These are phyloP conservation scores for Dissophora globulifera DNA, from an alignment of 192 early-diverging fungal species.

Conservation along the genomic window DNA sequence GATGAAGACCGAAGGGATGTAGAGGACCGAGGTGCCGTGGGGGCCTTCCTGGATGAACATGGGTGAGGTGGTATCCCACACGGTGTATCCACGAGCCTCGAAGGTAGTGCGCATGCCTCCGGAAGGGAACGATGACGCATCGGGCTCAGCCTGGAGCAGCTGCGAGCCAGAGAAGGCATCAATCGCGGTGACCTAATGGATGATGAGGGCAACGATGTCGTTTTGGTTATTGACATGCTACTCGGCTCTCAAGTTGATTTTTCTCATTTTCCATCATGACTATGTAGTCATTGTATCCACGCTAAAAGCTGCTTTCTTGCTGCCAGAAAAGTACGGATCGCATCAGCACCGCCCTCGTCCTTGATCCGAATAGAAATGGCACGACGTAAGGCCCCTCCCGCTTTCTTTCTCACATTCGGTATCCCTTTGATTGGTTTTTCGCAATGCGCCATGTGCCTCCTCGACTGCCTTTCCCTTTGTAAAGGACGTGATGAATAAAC, in stretches of 20 bases:
- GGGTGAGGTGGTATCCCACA: slow-evolving; percentile 97
- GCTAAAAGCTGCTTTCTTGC: too few relatives aligned
- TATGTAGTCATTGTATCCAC: too few relatives aligned
- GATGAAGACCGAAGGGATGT: slow-evolving; percentile 98
- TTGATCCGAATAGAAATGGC: slow-evolving; percentile 5
- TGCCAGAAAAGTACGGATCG: slow-evolving; percentile 2
- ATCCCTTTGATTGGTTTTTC: not conserved
- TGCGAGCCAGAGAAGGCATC: slow-evolving; percentile 97
- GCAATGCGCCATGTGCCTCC: too few relatives aligned
- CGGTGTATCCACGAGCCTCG: slow-evolving; percentile 99
- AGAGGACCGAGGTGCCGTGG: slow-evolving; percentile 92
- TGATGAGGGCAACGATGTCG: too few relatives aligned
- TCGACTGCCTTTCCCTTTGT: too few relatives aligned
- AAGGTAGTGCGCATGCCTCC: slow-evolving; percentile 98
- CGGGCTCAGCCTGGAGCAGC: slow-evolving; percentile 98
- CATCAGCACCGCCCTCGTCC: not conserved
- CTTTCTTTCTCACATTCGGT: too few relatives aligned
- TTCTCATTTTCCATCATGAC: too few relatives aligned
- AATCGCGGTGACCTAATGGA: slow-evolving; percentile 77
- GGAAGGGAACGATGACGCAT: slow-evolving; percentile 99
- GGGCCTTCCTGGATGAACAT: slow-evolving; percentile 96
- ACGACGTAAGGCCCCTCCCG: too few relatives aligned
- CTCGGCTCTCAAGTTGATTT: too few relatives aligned
- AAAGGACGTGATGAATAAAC: too few relatives aligned
- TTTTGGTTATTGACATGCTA: too few relatives aligned